Percentiles rank a stretch among this genome's conserved stretches.
Conservation (phyloP, 805 yeast genomes). For the Schwanniomyces vanrijiae region DNA sequence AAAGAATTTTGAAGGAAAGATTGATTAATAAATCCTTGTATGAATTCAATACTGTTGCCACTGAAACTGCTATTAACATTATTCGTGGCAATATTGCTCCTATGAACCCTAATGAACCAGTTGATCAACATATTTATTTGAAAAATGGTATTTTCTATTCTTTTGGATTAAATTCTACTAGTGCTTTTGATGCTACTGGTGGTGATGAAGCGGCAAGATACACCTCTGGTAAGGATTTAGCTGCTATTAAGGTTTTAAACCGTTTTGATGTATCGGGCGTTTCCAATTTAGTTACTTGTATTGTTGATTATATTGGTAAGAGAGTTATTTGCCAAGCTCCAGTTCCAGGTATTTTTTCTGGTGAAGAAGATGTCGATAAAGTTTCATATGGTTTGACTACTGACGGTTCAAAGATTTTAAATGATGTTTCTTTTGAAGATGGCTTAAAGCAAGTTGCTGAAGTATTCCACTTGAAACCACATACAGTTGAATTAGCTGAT, state of each 20-base stretch:
- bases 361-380: conserved; percentile 43
- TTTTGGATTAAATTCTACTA: conserved; percentile 63
- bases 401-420: conserved; percentile 49
- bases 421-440: conserved; percentile 53
- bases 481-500: conserved; percentile 50
- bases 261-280: conserved; percentile 62
- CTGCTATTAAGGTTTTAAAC: conserved; percentile 68
- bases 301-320: conserved; percentile 87
- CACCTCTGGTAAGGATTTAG: conserved; percentile 75
- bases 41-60: conserved; percentile 76
- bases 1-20: conserved; percentile 74
- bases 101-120: conserved; percentile 74
- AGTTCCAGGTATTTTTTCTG: conserved; percentile 83
- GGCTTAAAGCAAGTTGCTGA: conserved; percentile 64
- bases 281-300: conserved; percentile 73
- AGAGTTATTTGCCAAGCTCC: conserved; percentile 92
- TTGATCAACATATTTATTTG: conserved; percentile 63
- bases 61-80: conserved; percentile 76
- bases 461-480: conserved; percentile 75
- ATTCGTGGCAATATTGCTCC: conserved; percentile 73
- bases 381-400: conserved; percentile 78
- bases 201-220: conserved; percentile 86
- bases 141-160: conserved; percentile 88
- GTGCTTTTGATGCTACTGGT: conserved; percentile 64
- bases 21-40: conserved; percentile 66